A percentile compares a stretch with the other conserved stretches of the same genome.
Evolutionary conservation across 2,329 filamentous ascomycete genomes (phyloP).

Genomic region (Gaeumannomyces tritici): DNA sequence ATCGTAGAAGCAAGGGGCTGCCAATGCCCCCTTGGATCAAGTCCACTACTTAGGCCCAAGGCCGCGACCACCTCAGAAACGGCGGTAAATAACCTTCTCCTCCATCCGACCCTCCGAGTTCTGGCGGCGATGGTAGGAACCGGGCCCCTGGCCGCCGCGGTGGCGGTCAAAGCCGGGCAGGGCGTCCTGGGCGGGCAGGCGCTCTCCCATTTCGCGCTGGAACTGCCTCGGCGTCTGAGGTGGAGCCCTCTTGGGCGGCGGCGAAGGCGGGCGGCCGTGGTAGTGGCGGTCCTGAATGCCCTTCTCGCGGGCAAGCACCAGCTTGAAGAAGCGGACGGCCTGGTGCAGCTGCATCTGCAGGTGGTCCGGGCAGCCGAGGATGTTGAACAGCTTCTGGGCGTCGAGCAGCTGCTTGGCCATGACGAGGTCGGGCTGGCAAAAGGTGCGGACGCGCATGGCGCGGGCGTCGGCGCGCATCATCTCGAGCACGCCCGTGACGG

Average conservation of each 20-base stretch:
- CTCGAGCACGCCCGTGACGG: slow-evolving; percentile 38
- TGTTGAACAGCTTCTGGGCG: slow-evolving; percentile 37
- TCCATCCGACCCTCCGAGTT: neutral
- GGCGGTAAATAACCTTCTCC: neutral
- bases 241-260: neutral
- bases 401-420: slow-evolving; percentile 49
- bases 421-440: slow-evolving; percentile 48
- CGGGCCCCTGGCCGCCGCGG: too few relatives aligned
- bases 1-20: neutral
- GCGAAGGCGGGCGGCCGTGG: slow-evolving; percentile 6
- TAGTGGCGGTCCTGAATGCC: slow-evolving; percentile 10
- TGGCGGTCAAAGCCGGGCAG: neutral
- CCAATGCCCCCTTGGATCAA: too few relatives aligned
- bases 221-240: neutral
- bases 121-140: neutral
- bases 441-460: slow-evolving; percentile 42
- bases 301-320: slow-evolving; percentile 37
- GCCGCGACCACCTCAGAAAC: too few relatives aligned
- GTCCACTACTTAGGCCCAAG: too few relatives aligned
- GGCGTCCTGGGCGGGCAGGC: neutral
- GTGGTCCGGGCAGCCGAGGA: slow-evolving; percentile 33
- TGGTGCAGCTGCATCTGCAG: slow-evolving; percentile 38
- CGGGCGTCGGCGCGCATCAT: slow-evolving; percentile 44
- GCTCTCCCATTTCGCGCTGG: neutral
- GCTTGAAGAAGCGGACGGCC: slow-evolving; percentile 44